phyloP scores from a whole-genome alignment of 1,284 basidiomycete species.

The Inonotus obliquus region DNA sequence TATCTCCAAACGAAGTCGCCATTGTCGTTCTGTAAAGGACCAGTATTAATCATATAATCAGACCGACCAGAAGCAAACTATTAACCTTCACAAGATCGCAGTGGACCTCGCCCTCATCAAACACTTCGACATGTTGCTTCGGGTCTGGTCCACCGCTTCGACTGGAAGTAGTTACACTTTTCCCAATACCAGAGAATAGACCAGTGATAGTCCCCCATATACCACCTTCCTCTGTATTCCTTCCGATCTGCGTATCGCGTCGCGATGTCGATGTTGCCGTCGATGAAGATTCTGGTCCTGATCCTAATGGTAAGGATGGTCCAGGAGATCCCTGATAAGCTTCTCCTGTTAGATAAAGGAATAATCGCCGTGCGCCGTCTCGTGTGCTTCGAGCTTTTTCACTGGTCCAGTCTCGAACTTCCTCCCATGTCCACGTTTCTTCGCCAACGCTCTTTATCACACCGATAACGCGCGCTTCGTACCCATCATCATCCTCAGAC shows the following conservation, averaged over 20 bases:
- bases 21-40: slow-evolving; percentile 53
- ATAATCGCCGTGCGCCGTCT: slow-evolving; percentile 49
- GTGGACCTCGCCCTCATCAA: slow-evolving; percentile 74
- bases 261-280: slow-evolving; percentile 29
- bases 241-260: slow-evolving; percentile 25
- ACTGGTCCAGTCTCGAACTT: slow-evolving; percentile 42
- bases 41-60: not conserved
- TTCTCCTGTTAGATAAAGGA: slow-evolving; percentile 67
- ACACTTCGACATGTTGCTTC: slow-evolving; percentile 25
- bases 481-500: slow-evolving; percentile 38
- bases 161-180: slow-evolving; percentile 32
- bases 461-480: slow-evolving; percentile 25
- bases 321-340: slow-evolving; percentile 24
- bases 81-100: slow-evolving; percentile 69
- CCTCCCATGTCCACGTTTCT: slow-evolving; percentile 50
- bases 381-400: slow-evolving; percentile 34
- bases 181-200: slow-evolving; percentile 63
- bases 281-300: not conserved
- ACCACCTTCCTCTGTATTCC: slow-evolving; percentile 33
- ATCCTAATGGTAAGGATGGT: slow-evolving; percentile 7
- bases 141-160: slow-evolving; percentile 10
- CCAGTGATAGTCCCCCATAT: slow-evolving; percentile 52
- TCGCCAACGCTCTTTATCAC: slow-evolving; percentile 25
- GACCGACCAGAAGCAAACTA: not conserved
- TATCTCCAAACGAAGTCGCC: slow-evolving; percentile 77